Base-by-base conservation (phyloP, 2,329 filamentous ascomycete genomes). In the Cordyceps javanica region DNA sequence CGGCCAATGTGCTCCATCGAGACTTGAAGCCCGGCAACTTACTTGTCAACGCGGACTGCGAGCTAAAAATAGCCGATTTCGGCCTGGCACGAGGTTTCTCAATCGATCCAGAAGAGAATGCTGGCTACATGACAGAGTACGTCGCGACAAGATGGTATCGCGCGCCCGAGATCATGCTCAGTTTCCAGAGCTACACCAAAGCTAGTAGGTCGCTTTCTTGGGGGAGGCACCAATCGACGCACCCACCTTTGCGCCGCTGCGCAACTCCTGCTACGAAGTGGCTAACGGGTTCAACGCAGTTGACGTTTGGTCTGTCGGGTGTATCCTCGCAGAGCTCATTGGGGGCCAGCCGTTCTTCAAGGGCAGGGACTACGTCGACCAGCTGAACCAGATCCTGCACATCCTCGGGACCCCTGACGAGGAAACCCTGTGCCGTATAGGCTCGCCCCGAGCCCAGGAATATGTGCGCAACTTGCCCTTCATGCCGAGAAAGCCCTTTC, bases 81-180 rank as follows among this genome's bases (percentile, higher is more conserved):
- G 94, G 94, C 67, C 82, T 99, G 59, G 94, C 94, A 5, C 86
- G 94, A 80, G 94, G 94, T 59, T 97, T 99, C 79, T 97, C 92
- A 3, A 87, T 96, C 68, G 93, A 97, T 65, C 94, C 94, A 1
- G 91, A 99, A 73, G 93, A 99, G 77, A 97, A 97, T 71, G 94
- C 94, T n/a, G 94, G 94, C 23, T 99, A 97, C 76, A 97, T 99
- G 94, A 99, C 94, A 11, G 94, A 99, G 76, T 99, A 99, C 69
- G 94, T 99, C 57, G 94, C 94, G 52, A 99, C 94, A 54, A 84
- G 94, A 77, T 99, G 94, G 94, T 99, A 85, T 68, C 80, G 82
- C 75, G 94, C 94, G 3, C 94, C 94, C 5, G 94, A 99, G 75
- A 99, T 99, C 67, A 99, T 99, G 94, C 79, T 99, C 73, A 97